phyloP scores from a whole-genome alignment of 371 early-diverging fungal species.

The Mucor indicus region DNA sequence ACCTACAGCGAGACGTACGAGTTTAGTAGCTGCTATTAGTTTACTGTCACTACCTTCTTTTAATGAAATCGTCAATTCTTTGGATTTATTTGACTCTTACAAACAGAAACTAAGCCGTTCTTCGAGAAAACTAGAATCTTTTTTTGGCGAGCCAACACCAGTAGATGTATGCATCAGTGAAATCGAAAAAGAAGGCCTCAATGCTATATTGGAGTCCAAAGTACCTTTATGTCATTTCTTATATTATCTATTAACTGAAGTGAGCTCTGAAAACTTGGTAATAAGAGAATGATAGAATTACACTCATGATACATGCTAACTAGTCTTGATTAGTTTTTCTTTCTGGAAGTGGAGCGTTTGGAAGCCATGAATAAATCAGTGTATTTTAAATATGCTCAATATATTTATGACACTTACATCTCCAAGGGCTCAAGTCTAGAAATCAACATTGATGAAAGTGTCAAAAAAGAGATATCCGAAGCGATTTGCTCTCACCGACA shows the following conservation, averaged over 20 bases:
- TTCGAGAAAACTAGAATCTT: conserved; percentile 39
- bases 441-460: conserved; percentile 54
- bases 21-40: conserved; percentile 11
- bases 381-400: conserved; percentile 37
- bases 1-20: conserved; percentile 5
- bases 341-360: conserved; percentile 50
- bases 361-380: conserved; percentile 29
- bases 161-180: conserved; percentile 50
- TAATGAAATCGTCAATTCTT: conserved; percentile 2
- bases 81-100: conserved; percentile 34
- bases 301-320: neutral
- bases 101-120: conserved; percentile 26
- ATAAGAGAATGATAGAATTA: neutral
- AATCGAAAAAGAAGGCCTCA: conserved; percentile 51
- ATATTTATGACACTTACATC: conserved; percentile 47
- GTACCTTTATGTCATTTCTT: conserved; percentile 59
- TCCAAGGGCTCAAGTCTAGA: conserved; percentile 42
- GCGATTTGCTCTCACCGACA: neutral
- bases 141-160: conserved; percentile 52
- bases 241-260: conserved; percentile 48
- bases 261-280: conserved; percentile 58
- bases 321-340: conserved; percentile 40
- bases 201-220: conserved; percentile 52
- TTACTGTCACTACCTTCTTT: conserved; percentile 14
- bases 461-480: conserved; percentile 25